A percentile compares a stretch with the other conserved stretches of the same genome.
phyloP scores from a whole-genome alignment of 1,284 basidiomycete species.

The Trichosporon sp. region DNA sequence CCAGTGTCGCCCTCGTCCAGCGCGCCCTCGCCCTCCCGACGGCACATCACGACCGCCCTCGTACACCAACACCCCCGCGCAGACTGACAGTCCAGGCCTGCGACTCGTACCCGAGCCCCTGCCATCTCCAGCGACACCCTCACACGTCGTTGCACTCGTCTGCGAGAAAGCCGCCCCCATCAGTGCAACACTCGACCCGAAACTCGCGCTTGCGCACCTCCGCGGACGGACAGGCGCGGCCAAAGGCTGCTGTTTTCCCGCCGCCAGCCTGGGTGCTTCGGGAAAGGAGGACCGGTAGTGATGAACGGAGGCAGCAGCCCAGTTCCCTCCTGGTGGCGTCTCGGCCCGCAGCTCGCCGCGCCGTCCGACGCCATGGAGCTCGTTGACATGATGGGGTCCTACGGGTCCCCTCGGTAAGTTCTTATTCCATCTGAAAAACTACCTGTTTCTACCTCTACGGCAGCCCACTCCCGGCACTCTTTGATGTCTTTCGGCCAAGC shows the following conservation, averaged over 20 bases:
- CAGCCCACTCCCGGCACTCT: not conserved
- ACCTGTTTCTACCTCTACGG: not conserved
- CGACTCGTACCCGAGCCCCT: not conserved
- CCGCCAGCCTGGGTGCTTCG: not conserved
- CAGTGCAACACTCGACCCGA: not conserved
- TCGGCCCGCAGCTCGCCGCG: not conserved
- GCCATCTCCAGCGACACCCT: not conserved
- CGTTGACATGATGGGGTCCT: slow-evolving; percentile 9
- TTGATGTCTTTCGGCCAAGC: not conserved
- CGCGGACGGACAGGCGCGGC: not conserved
- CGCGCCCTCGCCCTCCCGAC: slow-evolving; percentile 19
- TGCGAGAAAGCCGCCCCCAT: not conserved
- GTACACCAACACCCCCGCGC: not conserved
- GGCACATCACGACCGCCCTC: slow-evolving; percentile 14
- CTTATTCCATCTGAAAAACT: not conserved
- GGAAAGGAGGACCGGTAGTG: not conserved
- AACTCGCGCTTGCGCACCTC: not conserved
- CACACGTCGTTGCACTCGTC: not conserved
- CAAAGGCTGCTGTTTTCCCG: not conserved
- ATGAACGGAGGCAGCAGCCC: slow-evolving; percentile 1
- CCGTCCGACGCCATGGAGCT: not conserved
- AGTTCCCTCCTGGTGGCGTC: not conserved
- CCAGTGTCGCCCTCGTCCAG: slow-evolving; percentile 19
- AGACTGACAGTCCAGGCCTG: slow-evolving; percentile 13
- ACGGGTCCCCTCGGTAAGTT: slow-evolving; percentile 15